Percentiles rank a stretch among this genome's conserved stretches.
Conservation (phyloP, 1,284 basidiomycete genomes). For the Moesziomyces globuligerus region DNA sequence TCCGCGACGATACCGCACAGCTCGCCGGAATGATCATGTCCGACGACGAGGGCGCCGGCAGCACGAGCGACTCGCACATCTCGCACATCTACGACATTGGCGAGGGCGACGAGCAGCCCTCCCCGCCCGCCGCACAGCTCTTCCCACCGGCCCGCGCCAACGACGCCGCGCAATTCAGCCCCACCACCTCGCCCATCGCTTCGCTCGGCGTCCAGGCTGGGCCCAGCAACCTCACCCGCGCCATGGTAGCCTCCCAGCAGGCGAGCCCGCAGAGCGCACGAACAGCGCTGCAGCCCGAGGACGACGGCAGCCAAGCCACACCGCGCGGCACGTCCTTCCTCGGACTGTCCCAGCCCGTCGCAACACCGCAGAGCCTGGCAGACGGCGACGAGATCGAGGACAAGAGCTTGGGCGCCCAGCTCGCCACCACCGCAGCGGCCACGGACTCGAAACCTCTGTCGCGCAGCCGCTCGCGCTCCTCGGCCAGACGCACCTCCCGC, state of each 20-base stretch:
- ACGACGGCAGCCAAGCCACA: slow-evolving; percentile 39
- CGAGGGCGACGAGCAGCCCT: slow-evolving; percentile 33
- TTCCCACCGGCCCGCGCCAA: slow-evolving; percentile 23
- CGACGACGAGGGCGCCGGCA: slow-evolving; percentile 45
- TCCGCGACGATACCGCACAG: slow-evolving; percentile 62
- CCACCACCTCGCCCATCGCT: slow-evolving; percentile 35
- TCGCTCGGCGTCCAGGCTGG: slow-evolving; percentile 36
- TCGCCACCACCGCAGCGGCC: not conserved
- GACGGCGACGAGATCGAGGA: slow-evolving; percentile 13
- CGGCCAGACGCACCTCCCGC: slow-evolving; percentile 6
- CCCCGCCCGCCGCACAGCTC: slow-evolving; percentile 15
- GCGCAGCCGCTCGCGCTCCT: slow-evolving; percentile 27
- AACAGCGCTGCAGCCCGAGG: slow-evolving; percentile 15
- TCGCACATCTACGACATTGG: slow-evolving; percentile 45
- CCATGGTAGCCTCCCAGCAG: slow-evolving; percentile 30
- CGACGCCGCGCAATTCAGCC: slow-evolving; percentile 14
- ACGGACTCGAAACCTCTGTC: slow-evolving; percentile 1
- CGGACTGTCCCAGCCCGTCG: slow-evolving; percentile 25
- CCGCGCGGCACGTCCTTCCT: slow-evolving; percentile 32
- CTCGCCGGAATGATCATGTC: slow-evolving; percentile 60
- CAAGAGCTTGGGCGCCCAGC: slow-evolving; percentile 14
- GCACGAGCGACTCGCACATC: slow-evolving; percentile 34
- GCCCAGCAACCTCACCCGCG: slow-evolving; percentile 45
- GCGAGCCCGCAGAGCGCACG: slow-evolving; percentile 33
- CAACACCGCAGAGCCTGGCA: slow-evolving; percentile 17